These are phyloP conservation scores for Deakozyma indianensis DNA, from an alignment of 805 yeast genomes.

Conservation along the genomic window DNA sequence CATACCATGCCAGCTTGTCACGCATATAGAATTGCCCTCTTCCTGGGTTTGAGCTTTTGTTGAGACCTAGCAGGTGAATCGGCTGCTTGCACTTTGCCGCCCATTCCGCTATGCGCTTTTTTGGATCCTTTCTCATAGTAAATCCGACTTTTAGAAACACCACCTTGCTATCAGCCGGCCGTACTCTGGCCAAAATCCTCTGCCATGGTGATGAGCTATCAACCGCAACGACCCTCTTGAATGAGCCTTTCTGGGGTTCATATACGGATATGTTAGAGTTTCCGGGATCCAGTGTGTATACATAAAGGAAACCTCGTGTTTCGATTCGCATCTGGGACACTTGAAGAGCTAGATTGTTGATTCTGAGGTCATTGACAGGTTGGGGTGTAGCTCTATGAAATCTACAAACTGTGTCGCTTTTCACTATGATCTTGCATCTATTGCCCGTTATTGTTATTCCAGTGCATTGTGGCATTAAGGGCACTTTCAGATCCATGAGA, in stretches of 20 bases:
- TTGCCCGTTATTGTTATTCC: conserved; percentile 14
- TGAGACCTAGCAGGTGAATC: conserved; percentile 11
- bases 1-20: conserved; percentile 15
- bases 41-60: neutral
- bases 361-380: too few relatives aligned
- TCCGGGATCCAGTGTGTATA: conserved; percentile 13
- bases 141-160: conserved; percentile 19
- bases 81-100: conserved; percentile 15
- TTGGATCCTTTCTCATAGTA: conserved; percentile 15
- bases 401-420: conserved; percentile 6
- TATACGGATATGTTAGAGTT: conserved; percentile 13
- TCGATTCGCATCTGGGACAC: too few relatives aligned
- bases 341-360: too few relatives aligned
- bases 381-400: conserved; percentile 9
- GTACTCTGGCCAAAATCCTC: neutral
- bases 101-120: conserved; percentile 17
- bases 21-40: conserved; percentile 5
- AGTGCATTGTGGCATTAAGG: conserved; percentile 8
- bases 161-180: conserved; percentile 2
- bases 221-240: conserved; percentile 4
- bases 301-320: conserved; percentile 16
- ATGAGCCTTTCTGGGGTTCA: conserved; percentile 5
- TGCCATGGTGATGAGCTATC: neutral
- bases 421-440: conserved; percentile 9
- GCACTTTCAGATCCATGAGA: neutral